Conservation (phyloP, 2,329 filamentous ascomycete genomes). For the Ascosphaera aggregata region DNA sequence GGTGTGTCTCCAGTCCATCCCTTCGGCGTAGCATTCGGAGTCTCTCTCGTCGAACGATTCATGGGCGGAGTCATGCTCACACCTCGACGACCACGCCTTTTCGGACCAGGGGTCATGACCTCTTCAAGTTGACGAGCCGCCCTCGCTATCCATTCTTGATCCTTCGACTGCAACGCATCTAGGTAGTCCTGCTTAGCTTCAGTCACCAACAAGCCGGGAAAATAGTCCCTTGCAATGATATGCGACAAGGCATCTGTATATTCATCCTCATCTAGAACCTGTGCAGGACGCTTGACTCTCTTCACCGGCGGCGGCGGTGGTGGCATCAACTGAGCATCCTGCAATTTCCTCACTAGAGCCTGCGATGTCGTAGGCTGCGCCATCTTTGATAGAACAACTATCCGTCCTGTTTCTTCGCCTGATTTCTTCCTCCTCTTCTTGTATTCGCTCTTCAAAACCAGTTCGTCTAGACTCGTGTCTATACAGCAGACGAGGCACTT, state of each 20-base stretch:
- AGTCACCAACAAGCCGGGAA: slow-evolving; percentile 68
- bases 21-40: slow-evolving; percentile 31
- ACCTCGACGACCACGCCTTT: slow-evolving; percentile 7
- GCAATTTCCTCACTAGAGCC: not conserved
- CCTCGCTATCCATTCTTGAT: slow-evolving; percentile 66
- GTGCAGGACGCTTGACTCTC: slow-evolving; percentile 73
- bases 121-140: slow-evolving; percentile 49
- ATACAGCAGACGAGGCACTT: too few relatives aligned
- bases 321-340: slow-evolving; percentile 46
- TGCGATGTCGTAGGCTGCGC: not conserved
- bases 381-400: too few relatives aligned
- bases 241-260: slow-evolving; percentile 80
- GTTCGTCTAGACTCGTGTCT: too few relatives aligned
- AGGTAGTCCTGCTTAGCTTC: slow-evolving; percentile 82
- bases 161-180: slow-evolving; percentile 67
- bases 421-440: too few relatives aligned
- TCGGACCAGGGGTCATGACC: slow-evolving; percentile 58
- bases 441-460: too few relatives aligned
- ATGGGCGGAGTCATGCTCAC: slow-evolving; percentile 12
- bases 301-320: slow-evolving; percentile 66
- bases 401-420: too few relatives aligned
- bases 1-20: slow-evolving; percentile 50
- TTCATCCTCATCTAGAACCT: slow-evolving; percentile 76
- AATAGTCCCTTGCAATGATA: slow-evolving; percentile 93
- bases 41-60: not conserved